A percentile compares a stretch with the other conserved stretches of the same genome.
These are phyloP conservation scores for Leccinum obscurum DNA, from an alignment of 768 basidiomycete species.

Conservation along the genomic window DNA sequence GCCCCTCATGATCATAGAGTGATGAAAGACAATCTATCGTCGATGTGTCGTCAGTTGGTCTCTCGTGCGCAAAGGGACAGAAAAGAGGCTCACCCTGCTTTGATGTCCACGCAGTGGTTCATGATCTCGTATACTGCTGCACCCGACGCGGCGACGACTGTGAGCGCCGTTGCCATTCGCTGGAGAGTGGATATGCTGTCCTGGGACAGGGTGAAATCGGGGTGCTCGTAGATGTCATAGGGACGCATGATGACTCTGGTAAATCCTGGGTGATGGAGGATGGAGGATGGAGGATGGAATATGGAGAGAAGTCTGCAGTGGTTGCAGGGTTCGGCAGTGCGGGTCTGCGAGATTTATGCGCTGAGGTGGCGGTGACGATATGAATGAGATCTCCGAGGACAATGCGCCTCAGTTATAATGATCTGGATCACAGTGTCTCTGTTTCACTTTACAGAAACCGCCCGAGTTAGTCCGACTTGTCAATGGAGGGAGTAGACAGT, in stretches of 20 bases:
- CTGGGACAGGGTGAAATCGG: slow-evolving; percentile 31
- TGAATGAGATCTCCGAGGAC: slow-evolving; percentile 11
- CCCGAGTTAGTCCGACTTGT: background rate
- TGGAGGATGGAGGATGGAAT: too few species aligned
- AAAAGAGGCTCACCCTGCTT: slow-evolving; percentile 19
- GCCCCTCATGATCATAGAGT: slow-evolving; percentile 8
- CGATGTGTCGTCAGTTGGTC: background rate
- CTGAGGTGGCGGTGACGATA: background rate
- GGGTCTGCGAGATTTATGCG: slow-evolving; percentile 7
- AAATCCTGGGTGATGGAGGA: background rate
- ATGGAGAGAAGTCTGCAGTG: background rate
- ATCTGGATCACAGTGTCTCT: slow-evolving; percentile 12
- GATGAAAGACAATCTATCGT: slow-evolving; percentile 14
- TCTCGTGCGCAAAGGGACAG: background rate
- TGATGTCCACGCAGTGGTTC: slow-evolving; percentile 9
- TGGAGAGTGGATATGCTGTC: slow-evolving; percentile 26
- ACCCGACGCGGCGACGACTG: slow-evolving; percentile 34
- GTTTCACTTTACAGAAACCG: background rate
- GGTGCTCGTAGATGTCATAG: slow-evolving; percentile 36
- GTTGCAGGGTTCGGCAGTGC: background rate
- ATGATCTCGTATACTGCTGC: slow-evolving; percentile 34
- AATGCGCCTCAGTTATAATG: slow-evolving; percentile 2
- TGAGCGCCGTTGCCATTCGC: slow-evolving; percentile 27
- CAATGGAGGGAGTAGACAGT: background rate
- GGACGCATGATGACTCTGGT: slow-evolving; percentile 27